phyloP scores from a whole-genome alignment of 345 rosid species.

The Eucalyptus leucophloia region DNA sequence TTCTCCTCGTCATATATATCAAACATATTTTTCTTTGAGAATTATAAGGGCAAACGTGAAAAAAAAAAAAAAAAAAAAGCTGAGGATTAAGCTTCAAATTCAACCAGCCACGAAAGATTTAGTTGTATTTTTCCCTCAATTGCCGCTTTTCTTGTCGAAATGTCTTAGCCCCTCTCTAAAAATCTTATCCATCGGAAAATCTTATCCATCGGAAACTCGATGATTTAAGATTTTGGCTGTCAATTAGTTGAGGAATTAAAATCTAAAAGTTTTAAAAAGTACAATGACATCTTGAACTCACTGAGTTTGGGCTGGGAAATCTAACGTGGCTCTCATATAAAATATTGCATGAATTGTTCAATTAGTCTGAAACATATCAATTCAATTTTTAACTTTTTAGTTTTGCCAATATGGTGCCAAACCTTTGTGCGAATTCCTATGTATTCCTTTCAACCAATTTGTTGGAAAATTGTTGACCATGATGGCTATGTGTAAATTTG shows the following conservation, averaged over 20 bases:
- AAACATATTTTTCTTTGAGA: not conserved
- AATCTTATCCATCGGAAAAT: not conserved
- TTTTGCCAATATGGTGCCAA: fast-evolving
- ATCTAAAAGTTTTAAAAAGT: too few relatives aligned
- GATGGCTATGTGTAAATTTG: fast-evolving
- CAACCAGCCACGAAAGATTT: not conserved
- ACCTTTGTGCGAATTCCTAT: fast-evolving
- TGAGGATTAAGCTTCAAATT: not conserved
- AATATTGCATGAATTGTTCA: not conserved
- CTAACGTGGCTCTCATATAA: not conserved
- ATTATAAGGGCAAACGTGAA: too few relatives aligned
- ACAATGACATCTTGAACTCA: not conserved
- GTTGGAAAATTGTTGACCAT: not conserved
- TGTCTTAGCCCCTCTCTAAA: too few relatives aligned
- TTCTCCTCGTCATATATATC: not conserved
- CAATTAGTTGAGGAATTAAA: too few relatives aligned
- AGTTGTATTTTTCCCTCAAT: not conserved
- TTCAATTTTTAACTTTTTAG: too few relatives aligned
- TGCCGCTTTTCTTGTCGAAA: not conserved
- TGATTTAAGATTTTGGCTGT: not conserved
- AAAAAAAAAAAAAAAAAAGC: too few relatives aligned
- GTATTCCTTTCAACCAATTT: fast-evolving
- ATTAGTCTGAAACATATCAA: too few relatives aligned
- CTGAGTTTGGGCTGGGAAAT: not conserved
- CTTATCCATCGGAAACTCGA: not conserved